Evolutionary conservation across 2,329 filamentous ascomycete genomes (phyloP).

Genomic region (Epichloe brachyelytri): DNA sequence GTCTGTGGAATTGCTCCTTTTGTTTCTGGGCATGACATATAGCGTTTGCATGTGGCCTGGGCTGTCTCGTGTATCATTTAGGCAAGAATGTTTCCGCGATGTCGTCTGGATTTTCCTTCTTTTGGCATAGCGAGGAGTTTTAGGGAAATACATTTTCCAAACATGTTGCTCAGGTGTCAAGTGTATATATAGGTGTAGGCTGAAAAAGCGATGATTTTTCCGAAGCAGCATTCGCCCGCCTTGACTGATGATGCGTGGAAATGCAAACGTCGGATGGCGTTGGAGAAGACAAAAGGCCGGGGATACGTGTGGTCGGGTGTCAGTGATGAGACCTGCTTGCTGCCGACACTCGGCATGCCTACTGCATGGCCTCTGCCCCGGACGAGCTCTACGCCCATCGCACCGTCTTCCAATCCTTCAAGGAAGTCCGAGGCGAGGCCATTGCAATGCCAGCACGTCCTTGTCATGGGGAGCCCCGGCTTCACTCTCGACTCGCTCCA

Average conservation of each 20-base stretch:
- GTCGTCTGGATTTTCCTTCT: background rate
- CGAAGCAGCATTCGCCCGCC: no score
- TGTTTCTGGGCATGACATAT: background rate
- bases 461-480: no score
- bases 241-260: no score
- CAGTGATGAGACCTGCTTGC: no score
- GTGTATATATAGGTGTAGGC: background rate
- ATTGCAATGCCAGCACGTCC: conserved; percentile 8
- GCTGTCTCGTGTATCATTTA: background rate
- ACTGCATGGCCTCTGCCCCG: no score
- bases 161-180: background rate
- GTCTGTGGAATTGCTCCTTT: conserved; percentile 5
- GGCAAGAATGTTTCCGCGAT: background rate
- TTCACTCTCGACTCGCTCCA: conserved; percentile 30
- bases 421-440: background rate
- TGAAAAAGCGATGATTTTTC: background rate
- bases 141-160: background rate
- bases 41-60: background rate
- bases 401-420: background rate
- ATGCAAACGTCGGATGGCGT: no score
- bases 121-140: conserved; percentile 2
- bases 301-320: no score
- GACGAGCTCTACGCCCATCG: conserved; percentile 17
- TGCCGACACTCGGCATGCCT: no score
- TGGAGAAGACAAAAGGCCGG: no score